These are phyloP conservation scores for Clonostachys sp. DNA, from an alignment of 2,329 filamentous ascomycete species.

Conservation along the genomic window DNA sequence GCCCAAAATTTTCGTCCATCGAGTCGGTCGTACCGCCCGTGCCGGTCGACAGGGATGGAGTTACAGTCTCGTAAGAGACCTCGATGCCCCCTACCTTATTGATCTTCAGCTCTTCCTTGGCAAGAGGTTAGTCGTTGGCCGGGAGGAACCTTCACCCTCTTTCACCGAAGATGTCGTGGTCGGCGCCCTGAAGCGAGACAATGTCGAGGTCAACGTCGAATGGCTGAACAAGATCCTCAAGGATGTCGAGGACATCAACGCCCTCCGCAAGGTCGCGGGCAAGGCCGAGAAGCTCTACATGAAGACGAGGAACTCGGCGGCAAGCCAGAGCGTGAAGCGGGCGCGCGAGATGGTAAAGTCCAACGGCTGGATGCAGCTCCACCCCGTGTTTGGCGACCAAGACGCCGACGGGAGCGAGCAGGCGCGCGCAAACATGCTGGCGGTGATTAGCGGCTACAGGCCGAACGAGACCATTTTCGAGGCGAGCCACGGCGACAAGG, in stretches of 20 bases:
- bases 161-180: constrained; percentile 82
- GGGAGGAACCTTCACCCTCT: constrained; percentile 56
- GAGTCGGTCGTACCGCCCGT: constrained; percentile 92
- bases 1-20: constrained; percentile 93
- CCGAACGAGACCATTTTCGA: constrained; percentile 97
- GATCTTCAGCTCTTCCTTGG: constrained; percentile 93
- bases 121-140: constrained; percentile 74
- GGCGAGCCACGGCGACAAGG: constrained; percentile 71
- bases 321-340: constrained; percentile 83
- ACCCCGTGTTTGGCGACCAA: constrained; percentile 74
- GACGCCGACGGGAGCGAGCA: constrained; percentile 61
- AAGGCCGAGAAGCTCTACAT: constrained; percentile 95
- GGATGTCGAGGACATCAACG: constrained; percentile 69
- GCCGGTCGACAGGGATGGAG: constrained; percentile 91
- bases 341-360: constrained; percentile 72
- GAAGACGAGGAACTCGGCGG: constrained; percentile 85
- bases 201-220: constrained; percentile 72
- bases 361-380: constrained; percentile 67
- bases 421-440: constrained; percentile 80
- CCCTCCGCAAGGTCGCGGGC: constrained; percentile 66
- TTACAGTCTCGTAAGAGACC: constrained; percentile 85
- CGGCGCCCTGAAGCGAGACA: constrained; percentile 68
- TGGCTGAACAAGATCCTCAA: constrained; percentile 75
- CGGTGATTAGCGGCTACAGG: constrained; percentile 80
- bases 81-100: constrained; percentile 85